Evolutionary conservation across 176 grass and related monocot genomes (phyloP), one percentile per base, ranked within the genome.

Genomic region (Secale cereale): DNA sequence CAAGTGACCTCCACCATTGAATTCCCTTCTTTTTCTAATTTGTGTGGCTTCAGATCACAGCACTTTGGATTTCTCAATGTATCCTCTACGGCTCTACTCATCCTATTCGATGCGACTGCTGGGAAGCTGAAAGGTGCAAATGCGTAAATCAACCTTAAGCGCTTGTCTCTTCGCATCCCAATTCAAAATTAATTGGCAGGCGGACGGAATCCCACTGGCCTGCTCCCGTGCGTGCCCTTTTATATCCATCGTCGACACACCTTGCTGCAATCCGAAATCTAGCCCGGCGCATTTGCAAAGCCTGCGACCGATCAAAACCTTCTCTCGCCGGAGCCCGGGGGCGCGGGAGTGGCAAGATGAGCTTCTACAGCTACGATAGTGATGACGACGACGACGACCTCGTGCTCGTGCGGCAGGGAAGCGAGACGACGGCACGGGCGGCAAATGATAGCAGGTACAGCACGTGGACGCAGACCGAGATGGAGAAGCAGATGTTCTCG

Each of bases 401-500:
- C n/a, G 72, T 78, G 78, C 59, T 75, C 1, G 78, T 81, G 59
- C 57, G 23, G 2, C 40, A 65, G 23, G 59, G 25, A 22, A 41
- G 2, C 8, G 22, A 5, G 5, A n/a, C 12, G 41, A 6, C 20
- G 13, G 50, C 10, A 6, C 45, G 19, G 8, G 78, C 17, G 8
- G 78, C 17, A 35, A 85, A 81, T 23, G 71, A 62, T 13, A 25
- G 30, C 41, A 70, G 71, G 63, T 86, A 87, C 16, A 80, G 73
- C 11, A 11, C 7, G 4, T 66, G 88, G 82, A 43, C 70, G 48
- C 76, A 45, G 76, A 84, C 37, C 30, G 89, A 86, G 41, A 29
- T 94, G 61, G 86, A 85, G 71, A 37, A 20, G 69, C 64, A 57
- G 10, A 77, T 90, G 25, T 95, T 95, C 72, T 83, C 90, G 0